Evolutionary conservation across 768 basidiomycete genomes (phyloP), one percentile per base, ranked within the genome.

Genomic region (Tylopilus sp.): DNA sequence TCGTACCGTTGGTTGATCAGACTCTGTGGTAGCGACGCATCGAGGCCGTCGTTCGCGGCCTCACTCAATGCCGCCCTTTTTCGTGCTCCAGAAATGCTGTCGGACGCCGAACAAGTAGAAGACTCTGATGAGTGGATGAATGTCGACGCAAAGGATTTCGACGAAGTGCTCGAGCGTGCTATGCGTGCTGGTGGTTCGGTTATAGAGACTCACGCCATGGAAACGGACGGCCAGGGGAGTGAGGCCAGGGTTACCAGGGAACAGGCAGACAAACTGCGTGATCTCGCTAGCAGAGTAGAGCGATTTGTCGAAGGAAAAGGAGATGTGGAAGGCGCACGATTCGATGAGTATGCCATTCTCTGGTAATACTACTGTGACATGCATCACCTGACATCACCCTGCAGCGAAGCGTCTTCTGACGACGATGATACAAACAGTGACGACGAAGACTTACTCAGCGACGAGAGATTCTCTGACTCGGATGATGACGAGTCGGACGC

Each of bases 301-400:
- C 74, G 76, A n/a, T 99, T 99, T 65, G 85, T 99, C 3, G 85
- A 92, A 60, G 93, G 89, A 3, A 73, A 95, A 64, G 97, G 97
- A 3, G 87, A 90, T 54, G 55, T 97, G 10, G 87, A 92, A 56
- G 97, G 97, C 4, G 97, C 93, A 0, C 72, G 77, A 57, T 96
- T 99, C 63, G 84, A 86, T 49, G 96, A 98, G 95, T 98, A 71
- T 64, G 88, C 75, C 17, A 38, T 40, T 41, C 44, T 25, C 49
- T 50, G 31, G 50, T 24, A 45, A 33, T 48, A 40, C 14, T 26
- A n/a, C 25, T 24, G 13, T 26, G 21, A 36, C 31, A 36, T 36
- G 22, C 24, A 14, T 33, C 36, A 19, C 19, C 40, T 62, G 41
- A 66, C 25, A 2, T 24, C 19, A 22, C 1, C 36, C 28, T 33